phyloP scores from a whole-genome alignment of 1,139 yeast species.

The Pichia sp. region DNA sequence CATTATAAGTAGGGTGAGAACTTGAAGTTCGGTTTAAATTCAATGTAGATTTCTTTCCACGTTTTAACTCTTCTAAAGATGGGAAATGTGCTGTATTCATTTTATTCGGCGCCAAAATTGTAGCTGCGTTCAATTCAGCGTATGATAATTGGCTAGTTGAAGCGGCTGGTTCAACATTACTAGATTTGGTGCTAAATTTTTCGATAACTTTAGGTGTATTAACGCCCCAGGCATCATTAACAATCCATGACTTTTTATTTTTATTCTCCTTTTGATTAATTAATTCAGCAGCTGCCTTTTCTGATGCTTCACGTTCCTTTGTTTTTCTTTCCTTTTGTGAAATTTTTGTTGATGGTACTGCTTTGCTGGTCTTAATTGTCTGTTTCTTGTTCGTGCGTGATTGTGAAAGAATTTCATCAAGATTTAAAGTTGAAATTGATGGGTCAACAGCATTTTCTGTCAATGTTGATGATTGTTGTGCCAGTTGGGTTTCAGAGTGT shows the following conservation, averaged over 20 bases:
- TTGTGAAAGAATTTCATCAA: constrained; percentile 13
- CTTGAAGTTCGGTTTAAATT: no score
- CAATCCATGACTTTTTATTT: constrained; percentile 6
- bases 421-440: not conserved
- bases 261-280: not conserved
- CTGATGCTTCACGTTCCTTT: constrained; percentile 39
- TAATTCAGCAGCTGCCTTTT: constrained; percentile 22
- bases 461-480: not conserved
- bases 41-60: constrained; percentile 4
- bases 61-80: constrained; percentile 15
- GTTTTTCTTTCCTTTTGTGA: constrained; percentile 28
- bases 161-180: not conserved
- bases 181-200: not conserved
- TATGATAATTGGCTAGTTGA: not conserved
- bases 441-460: no score
- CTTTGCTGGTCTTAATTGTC: constrained; percentile 1
- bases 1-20: no score
- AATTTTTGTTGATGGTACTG: constrained; percentile 14
- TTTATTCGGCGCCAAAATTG: constrained; percentile 17
- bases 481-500: no score
- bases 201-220: constrained; percentile 13
- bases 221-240: constrained; percentile 12
- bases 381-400: constrained; percentile 4
- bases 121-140: constrained; percentile 13
- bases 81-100: constrained; percentile 17